A percentile compares a stretch with the other conserved stretches of the same genome.
These are phyloP conservation scores for Cenococcum geophilum DNA, from an alignment of 495 filamentous ascomycete species.

Conservation along the genomic window DNA sequence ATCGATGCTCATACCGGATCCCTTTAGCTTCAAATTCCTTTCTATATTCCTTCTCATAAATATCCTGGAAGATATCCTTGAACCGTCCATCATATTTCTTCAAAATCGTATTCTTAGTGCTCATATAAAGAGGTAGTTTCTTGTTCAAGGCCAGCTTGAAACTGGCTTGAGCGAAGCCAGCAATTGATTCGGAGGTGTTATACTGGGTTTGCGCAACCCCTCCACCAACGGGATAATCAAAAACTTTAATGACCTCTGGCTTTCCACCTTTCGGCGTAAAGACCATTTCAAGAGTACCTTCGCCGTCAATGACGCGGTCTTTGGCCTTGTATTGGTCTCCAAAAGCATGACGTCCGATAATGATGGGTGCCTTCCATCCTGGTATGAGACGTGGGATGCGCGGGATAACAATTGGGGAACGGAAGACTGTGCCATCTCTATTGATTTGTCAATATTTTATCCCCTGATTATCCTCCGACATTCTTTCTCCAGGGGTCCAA, in stretches of 20 bases:
- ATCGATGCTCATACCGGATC: conserved; percentile 98
- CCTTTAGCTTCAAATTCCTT: conserved; percentile 78
- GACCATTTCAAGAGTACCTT: conserved; percentile 86
- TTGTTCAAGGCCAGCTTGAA: conserved; percentile 93
- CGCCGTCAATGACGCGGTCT: conserved; percentile 72
- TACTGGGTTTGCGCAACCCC: conserved; percentile 92
- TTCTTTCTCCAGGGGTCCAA: no score
- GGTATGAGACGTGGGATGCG: conserved; percentile 86
- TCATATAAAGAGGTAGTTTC: conserved; percentile 89
- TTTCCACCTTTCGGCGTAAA: conserved; percentile 79
- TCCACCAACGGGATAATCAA: conserved; percentile 72
- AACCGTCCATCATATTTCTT: conserved; percentile 98
- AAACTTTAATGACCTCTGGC: conserved; percentile 84
- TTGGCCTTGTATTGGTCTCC: conserved; percentile 98
- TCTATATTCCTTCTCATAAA: conserved; percentile 84
- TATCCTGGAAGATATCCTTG: conserved; percentile 98
- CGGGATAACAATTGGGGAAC: conserved; percentile 94
- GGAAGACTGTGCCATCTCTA: conserved; percentile 89
- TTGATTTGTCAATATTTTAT: conserved; percentile 11
- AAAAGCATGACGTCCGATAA: conserved; percentile 97
- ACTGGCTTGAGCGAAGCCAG: conserved; percentile 86
- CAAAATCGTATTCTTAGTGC: conserved; percentile 98
- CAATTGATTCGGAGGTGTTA: conserved; percentile 93
- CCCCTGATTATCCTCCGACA: no score
- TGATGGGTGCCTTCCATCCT: conserved; percentile 97